Base-by-base conservation (phyloP, 495 filamentous ascomycete species). In the Penicillium argentinense region DNA sequence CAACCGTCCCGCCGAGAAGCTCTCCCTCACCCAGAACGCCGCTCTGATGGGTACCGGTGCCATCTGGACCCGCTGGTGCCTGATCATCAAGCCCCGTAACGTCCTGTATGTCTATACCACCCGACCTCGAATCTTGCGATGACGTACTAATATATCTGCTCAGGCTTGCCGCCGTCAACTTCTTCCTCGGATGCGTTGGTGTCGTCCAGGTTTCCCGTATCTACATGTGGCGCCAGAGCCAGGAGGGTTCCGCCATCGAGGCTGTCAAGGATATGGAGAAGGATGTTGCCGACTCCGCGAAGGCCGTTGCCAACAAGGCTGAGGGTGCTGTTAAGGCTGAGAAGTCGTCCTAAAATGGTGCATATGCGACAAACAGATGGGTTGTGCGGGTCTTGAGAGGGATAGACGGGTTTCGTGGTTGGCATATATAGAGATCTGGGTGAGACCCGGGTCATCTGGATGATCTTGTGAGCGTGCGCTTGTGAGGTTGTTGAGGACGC, bases 21-120 rank as follows among this genome's bases (percentile, higher is more conserved):
- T 98, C 49, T 96, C 91, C 24, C 74, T 96, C 13, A 89, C 87
- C 12, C 91, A 96, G 72, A 98, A 97, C 72, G 68, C 69, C 34
- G 93, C 93, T 19, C 80, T 98, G 29, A 89, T 83, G 51, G 78
- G 80, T 42, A 98, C 93, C n/a, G 93, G 93, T 42, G 67, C 81
- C 30, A 98, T 98, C 76, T 98, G 93, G 93, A 98, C 93, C 21
- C 82, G 93, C 25, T 98, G 93, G 93, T 98, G 93, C 76, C 77
- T 96, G 67, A 86, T 98, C 63, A 98, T 98, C 72, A 91, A 84
- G 66, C 93, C 93, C 47, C 80, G 80, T 63, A 98, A 98, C 75
- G 73, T 86, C 50, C 83, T 95, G 89, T 92, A 72, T 26, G 85
- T 54, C 26, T 39, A 5, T 13, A 5, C 13, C 23, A 4, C 6